Conservation (phyloP, 345 rosid species). For the Salix viminalis region DNA sequence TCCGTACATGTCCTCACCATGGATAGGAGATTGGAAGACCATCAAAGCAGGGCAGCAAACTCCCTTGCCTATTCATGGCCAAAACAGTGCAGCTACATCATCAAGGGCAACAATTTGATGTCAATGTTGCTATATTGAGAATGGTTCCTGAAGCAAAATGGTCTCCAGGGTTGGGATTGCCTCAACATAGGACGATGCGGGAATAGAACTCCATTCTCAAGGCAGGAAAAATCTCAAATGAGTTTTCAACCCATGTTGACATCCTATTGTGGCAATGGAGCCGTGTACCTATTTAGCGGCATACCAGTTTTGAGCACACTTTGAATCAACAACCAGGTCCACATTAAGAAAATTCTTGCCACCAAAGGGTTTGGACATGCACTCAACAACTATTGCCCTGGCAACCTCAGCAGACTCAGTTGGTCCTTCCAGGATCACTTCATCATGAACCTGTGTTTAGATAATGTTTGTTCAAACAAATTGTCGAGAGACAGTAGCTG, state of each 20-base stretch:
- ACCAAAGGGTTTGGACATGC: constrained; percentile 83
- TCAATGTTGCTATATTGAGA: background rate
- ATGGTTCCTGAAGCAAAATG: background rate
- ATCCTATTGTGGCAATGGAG: background rate
- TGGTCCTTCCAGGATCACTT: constrained; percentile 98
- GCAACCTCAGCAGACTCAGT: constrained; percentile 78
- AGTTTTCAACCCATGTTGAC: constrained; percentile 5
- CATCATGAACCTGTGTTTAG: constrained; percentile 77
- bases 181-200: background rate
- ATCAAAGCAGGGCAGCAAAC: background rate
- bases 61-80: background rate
- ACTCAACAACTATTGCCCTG: constrained; percentile 70
- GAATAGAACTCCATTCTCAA: background rate
- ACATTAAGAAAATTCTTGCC: constrained; percentile 75
- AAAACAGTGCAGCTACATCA: background rate
- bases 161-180: background rate
- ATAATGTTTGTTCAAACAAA: background rate
- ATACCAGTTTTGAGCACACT: constrained; percentile 91
- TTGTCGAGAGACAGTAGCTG: background rate
- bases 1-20: background rate
- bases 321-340: constrained; percentile 79
- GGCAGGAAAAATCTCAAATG: background rate
- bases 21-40: background rate
- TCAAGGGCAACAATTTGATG: background rate
- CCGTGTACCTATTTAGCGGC: constrained; percentile 54